Evolutionary conservation across 495 filamentous ascomycete genomes (phyloP).

Genomic region (Massariosphaeria phaeospora): DNA sequence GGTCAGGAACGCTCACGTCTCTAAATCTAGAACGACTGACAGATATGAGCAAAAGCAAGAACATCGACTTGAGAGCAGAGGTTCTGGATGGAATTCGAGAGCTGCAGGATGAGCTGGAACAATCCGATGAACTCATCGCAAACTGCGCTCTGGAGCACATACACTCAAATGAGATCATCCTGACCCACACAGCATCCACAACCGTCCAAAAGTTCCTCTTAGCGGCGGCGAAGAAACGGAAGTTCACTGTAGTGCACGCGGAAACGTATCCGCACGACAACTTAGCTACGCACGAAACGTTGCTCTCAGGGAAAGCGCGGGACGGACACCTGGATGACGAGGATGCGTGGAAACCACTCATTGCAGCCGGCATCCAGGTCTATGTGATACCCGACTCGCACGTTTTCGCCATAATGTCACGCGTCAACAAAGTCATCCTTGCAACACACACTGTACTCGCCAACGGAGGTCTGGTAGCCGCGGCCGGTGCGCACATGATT

Average conservation of each 20-base stretch:
- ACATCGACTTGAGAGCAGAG: slow-evolving; percentile 70
- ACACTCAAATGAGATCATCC: slow-evolving; percentile 80
- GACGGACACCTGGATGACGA: slow-evolving; percentile 47
- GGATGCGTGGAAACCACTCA: slow-evolving; percentile 69
- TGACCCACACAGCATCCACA: slow-evolving; percentile 73
- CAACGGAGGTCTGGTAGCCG: slow-evolving; percentile 76
- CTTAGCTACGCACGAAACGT: slow-evolving; percentile 53
- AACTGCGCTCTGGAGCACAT: slow-evolving; percentile 82
- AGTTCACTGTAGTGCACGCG: slow-evolving; percentile 80
- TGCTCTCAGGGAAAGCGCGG: slow-evolving; percentile 48
- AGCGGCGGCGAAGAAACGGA: slow-evolving; percentile 75
- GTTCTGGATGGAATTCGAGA: slow-evolving; percentile 84
- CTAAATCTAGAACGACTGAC: slow-evolving; percentile 33
- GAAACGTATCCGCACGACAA: slow-evolving; percentile 68
- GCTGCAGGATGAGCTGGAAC: slow-evolving; percentile 83
- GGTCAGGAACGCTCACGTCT: slow-evolving; percentile 33
- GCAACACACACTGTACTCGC: slow-evolving; percentile 79
- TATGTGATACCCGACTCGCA: slow-evolving; percentile 78
- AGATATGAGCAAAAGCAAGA: slow-evolving; percentile 25
- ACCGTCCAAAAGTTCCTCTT: slow-evolving; percentile 83
- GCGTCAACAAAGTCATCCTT: slow-evolving; percentile 89
- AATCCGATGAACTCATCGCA: slow-evolving; percentile 85
- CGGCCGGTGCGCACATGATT: slow-evolving; percentile 71
- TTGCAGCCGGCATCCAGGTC: slow-evolving; percentile 68
- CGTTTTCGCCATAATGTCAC: slow-evolving; percentile 85